These are phyloP conservation scores for Xylaria palmicola DNA, from an alignment of 495 filamentous ascomycete genomes.

Conservation along the genomic window DNA sequence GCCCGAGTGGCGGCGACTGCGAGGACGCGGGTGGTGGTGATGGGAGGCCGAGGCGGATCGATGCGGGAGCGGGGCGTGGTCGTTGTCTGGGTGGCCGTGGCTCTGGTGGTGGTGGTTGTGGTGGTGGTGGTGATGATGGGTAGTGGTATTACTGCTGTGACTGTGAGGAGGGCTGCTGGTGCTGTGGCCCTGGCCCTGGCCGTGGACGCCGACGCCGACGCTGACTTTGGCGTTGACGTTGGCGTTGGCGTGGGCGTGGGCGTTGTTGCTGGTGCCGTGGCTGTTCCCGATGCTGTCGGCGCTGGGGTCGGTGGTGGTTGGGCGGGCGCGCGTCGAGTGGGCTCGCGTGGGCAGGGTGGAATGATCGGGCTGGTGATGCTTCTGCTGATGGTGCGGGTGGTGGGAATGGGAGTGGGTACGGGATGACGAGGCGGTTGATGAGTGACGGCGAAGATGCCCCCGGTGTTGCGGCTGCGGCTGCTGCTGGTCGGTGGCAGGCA, in stretches of 20 bases:
- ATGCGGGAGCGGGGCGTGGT: conserved; percentile 25
- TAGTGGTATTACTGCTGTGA: background rate
- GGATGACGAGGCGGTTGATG: conserved; percentile 14
- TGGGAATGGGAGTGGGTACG: conserved; percentile 3
- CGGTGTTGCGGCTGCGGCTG: conserved; percentile 14
- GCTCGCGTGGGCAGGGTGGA: conserved; percentile 22
- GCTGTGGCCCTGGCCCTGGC: no score
- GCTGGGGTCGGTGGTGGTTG: conserved; percentile 21
- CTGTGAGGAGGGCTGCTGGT: no score
- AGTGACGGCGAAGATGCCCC: conserved; percentile 20
- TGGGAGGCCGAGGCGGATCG: conserved; percentile 32
- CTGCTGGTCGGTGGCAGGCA: conserved; percentile 17
- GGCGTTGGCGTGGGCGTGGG: conserved; percentile 13
- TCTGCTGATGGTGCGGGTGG: conserved; percentile 18
- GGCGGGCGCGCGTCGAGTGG: conserved; percentile 34
- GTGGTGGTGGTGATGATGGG: no score
- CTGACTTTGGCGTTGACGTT: no score
- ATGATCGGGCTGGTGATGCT: conserved; percentile 15
- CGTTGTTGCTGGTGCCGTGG: background rate
- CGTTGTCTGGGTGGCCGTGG: background rate
- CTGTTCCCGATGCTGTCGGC: conserved; percentile 8
- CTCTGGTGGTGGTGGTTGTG: background rate
- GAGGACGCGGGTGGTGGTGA: conserved; percentile 30
- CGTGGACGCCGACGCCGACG: no score
- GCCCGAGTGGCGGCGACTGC: conserved; percentile 25